Percentiles rank a stretch among this genome's conserved stretches.
These are phyloP conservation scores for Globisporangium lucens DNA, from an alignment of 352 stramenopile species.

Conservation along the genomic window DNA sequence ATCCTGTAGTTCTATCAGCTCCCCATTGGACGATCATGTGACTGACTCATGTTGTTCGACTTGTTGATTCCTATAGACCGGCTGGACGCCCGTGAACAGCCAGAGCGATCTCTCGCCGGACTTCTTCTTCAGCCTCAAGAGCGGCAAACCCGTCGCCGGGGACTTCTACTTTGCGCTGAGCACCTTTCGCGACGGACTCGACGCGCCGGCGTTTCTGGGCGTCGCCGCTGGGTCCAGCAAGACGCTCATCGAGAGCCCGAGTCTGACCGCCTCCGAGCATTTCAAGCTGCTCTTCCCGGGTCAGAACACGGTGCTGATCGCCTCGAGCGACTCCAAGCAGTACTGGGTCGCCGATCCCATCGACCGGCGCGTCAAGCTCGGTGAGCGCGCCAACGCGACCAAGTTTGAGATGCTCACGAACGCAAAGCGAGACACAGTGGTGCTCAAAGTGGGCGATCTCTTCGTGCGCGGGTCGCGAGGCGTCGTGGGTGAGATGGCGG, in stretches of 20 bases:
- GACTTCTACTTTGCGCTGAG: conserved; percentile 7
- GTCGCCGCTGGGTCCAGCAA: neutral
- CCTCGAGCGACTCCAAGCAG: neutral
- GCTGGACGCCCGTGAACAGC: conserved; percentile 4
- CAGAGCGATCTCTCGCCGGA: conserved; percentile 1
- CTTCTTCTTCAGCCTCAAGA: conserved; percentile 6
- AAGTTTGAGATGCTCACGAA: conserved; percentile 1
- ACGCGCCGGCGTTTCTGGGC: neutral
- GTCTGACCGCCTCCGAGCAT: neutral
- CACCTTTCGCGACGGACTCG: conserved; percentile 1
- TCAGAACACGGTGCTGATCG: conserved; percentile 1
- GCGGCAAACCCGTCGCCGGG: neutral
- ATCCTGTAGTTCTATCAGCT: neutral
- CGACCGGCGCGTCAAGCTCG: neutral
- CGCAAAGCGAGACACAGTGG: neutral
- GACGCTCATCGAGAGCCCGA: neutral
- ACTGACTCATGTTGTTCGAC: neutral
- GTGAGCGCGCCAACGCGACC: neutral
- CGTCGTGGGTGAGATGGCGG: neutral
- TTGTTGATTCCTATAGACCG: neutral
- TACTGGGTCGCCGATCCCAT: neutral
- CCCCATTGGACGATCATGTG: neutral
- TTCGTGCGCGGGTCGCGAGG: neutral
- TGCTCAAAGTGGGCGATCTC: neutral
- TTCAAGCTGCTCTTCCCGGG: conserved; percentile 1